A percentile compares a stretch with the other conserved stretches of the same genome.
phyloP scores from a whole-genome alignment of 331 rosid genomes.

The Arachis monticola region DNA sequence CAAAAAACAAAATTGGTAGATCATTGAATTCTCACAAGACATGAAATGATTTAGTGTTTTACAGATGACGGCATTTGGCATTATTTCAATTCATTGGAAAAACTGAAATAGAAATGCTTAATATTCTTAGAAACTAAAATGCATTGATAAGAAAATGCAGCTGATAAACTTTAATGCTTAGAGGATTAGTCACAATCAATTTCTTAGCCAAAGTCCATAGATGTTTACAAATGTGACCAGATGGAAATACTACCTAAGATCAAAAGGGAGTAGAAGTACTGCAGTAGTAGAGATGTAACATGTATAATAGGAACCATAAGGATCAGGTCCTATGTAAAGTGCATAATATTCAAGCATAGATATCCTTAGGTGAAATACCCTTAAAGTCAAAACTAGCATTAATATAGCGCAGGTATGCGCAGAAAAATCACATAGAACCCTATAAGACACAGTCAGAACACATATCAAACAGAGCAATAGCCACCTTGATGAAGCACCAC shows the following conservation, averaged over 20 bases:
- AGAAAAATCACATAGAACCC: not conserved
- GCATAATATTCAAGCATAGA: not conserved
- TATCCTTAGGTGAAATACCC: not conserved
- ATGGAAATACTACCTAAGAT: not conserved
- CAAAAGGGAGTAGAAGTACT: not conserved
- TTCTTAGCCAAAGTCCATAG: not conserved
- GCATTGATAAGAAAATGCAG: not conserved
- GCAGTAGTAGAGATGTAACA: not conserved
- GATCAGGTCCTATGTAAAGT: not conserved
- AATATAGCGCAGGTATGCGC: not conserved
- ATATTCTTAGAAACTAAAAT: not conserved
- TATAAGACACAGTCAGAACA: not conserved
- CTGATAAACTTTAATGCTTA: not conserved
- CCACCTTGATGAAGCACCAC: not conserved
- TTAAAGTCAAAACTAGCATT: not conserved
- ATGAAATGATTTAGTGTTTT: not conserved
- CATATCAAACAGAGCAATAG: not conserved
- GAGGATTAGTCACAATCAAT: not conserved
- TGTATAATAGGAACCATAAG: not conserved
- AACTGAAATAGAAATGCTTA: not conserved
- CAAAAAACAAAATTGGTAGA: not conserved
- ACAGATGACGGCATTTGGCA: not conserved
- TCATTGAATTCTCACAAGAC: not conserved
- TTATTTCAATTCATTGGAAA: not conserved
- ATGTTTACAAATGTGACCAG: not conserved